Evolutionary conservation across 2,329 filamentous ascomycete genomes (phyloP).

Genomic region (Onygenales sp.): DNA sequence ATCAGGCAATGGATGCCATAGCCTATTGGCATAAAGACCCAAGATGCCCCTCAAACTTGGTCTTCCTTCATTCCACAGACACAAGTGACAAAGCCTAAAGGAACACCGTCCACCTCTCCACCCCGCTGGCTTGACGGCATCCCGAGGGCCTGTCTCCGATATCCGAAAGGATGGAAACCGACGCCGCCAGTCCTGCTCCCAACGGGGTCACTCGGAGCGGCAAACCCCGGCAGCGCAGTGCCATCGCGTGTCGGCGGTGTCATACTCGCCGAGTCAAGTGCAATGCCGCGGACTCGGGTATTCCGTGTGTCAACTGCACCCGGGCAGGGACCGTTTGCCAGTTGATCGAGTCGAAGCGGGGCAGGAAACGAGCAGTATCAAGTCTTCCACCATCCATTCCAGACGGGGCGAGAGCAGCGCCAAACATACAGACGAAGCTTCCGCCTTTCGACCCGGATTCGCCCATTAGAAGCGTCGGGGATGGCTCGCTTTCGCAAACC

Average conservation of each 20-base stretch:
- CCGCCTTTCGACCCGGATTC: background rate
- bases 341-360: slow-evolving; percentile 1
- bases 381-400: background rate
- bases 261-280: slow-evolving; percentile 1
- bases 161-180: background rate
- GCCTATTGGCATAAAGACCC: background rate
- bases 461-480: background rate
- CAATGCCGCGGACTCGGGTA: background rate
- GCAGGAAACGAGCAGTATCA: background rate
- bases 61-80: background rate
- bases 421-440: background rate
- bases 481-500: background rate
- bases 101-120: background rate
- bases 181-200: background rate
- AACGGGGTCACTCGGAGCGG: slow-evolving; percentile 1
- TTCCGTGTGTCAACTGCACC: background rate
- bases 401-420: background rate
- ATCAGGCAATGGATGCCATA: background rate
- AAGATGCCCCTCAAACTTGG: background rate
- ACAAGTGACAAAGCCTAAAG: background rate
- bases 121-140: background rate
- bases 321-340: background rate
- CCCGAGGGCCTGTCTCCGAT: background rate
- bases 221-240: slow-evolving; percentile 3
- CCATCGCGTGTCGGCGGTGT: slow-evolving; percentile 1